Evolutionary conservation across 306 rosid species (phyloP).

Genomic region (Bauhinia variegata): DNA sequence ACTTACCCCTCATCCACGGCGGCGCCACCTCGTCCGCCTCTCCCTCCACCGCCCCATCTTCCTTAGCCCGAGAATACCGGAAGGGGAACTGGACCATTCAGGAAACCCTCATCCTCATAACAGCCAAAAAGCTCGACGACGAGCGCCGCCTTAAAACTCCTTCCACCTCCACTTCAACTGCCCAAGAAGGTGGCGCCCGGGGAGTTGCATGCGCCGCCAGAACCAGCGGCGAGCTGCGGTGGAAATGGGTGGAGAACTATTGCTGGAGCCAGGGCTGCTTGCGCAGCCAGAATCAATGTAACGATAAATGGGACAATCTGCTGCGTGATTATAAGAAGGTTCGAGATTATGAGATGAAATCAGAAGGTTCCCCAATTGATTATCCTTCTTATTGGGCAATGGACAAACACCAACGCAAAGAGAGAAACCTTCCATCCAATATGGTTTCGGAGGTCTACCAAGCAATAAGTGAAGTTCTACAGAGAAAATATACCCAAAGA

Average conservation of each 20-base stretch:
- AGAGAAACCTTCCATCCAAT: constrained; percentile 58
- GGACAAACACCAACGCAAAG: constrained; percentile 59
- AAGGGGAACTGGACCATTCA: constrained; percentile 72
- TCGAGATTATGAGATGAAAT: constrained; percentile 62
- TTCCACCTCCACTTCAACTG: not conserved
- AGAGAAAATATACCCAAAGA: constrained; percentile 45
- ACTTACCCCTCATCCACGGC: constrained; percentile 23
- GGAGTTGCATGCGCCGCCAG: constrained; percentile 1
- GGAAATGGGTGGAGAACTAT: constrained; percentile 80
- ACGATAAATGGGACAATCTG: constrained; percentile 73
- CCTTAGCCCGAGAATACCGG: constrained; percentile 52
- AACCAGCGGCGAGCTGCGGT: constrained; percentile 54
- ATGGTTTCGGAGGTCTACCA: constrained; percentile 56
- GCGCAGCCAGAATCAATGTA: constrained; percentile 71
- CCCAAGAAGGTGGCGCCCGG: constrained; percentile 10
- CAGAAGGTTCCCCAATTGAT: constrained; percentile 12
- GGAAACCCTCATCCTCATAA: constrained; percentile 60
- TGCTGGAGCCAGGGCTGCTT: constrained; percentile 69
- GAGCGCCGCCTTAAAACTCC: constrained; percentile 44
- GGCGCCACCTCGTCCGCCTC: constrained; percentile 20
- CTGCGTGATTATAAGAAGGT: constrained; percentile 68
- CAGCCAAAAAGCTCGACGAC: constrained; percentile 64
- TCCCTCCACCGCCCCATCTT: not conserved
- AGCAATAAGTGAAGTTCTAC: constrained; percentile 58
- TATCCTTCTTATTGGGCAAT: constrained; percentile 61